Base-by-base conservation (phyloP, 257 asterid genomes). In the Voacanga thouarsii region DNA sequence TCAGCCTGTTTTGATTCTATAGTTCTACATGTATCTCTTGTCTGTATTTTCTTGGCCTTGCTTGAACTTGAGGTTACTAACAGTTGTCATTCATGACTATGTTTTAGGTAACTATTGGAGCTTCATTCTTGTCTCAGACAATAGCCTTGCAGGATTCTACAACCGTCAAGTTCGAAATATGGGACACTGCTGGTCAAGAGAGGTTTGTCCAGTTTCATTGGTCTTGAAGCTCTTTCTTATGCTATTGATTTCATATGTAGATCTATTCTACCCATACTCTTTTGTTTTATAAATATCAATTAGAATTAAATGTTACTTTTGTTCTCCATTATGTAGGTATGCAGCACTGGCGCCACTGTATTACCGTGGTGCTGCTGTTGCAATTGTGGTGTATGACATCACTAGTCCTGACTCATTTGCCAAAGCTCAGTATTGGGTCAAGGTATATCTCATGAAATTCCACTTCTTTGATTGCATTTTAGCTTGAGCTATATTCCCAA, bases 171-270 rank as follows among this genome's bases (percentile, higher is more conserved):
- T 96, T 92, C 85, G 99, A 96, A 90, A 96, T 96, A 88, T 96
- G 99, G 99, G 99, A 96, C 79, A 96, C 99, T 55, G 99, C 99
- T 14, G 99, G 99, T 45, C 99, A 96, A 85, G 99, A 96, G 85
- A 96, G 99, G 99, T 96, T 75, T 53, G 73, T 73, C 47, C 45
- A 56, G 50, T 74, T 77, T 79, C 57, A 75, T 44, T 30, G 21
- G 28, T 63, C 16, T 28, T 65, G 73, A 66, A 7, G 73, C 14
- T 59, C 21, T 68, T 11, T 65, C 49, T 56, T 33, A 12, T 28
- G 45, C 61, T 24, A 6, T 14, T 56, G 69, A 2, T 75, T 37
- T 71, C 50, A 24, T 37, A 19, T 51, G 56, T 39, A 56, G 33
- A 56, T 21, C 11, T 16, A 53, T 41, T 44, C 77, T 12, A 5